These are phyloP conservation scores for Lunularia cruciata DNA, from an alignment of 225 moss, liverwort and hornwort species.

Conservation along the genomic window DNA sequence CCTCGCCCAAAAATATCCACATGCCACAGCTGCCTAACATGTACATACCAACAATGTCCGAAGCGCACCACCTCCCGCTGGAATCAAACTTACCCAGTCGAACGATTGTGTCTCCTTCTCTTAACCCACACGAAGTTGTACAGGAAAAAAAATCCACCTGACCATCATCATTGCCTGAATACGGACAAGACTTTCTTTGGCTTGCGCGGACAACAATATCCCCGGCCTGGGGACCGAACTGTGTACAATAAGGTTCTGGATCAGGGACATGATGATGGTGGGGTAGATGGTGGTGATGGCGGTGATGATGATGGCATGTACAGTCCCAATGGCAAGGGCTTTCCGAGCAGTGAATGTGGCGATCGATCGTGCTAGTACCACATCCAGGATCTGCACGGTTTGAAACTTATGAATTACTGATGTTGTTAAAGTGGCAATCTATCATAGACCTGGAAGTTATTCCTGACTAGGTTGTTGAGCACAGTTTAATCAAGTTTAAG, in stretches of 20 bases:
- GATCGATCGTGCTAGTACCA: no score
- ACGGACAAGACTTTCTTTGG: conserved; percentile 32
- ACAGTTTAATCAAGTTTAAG: no score
- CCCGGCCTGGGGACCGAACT: conserved; percentile 31
- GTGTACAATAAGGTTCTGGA: neutral
- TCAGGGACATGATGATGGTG: neutral
- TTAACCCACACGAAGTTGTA: conserved; percentile 25
- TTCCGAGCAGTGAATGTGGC: no score
- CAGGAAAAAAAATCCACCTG: conserved; percentile 39
- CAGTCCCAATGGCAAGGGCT: no score
- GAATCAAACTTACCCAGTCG: conserved; percentile 40
- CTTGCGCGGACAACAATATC: conserved; percentile 38
- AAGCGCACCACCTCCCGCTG: conserved; percentile 28
- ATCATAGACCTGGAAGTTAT: no score
- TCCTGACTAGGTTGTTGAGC: no score
- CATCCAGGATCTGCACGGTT: no score
- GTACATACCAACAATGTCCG: conserved; percentile 40
- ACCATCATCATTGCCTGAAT: conserved; percentile 40
- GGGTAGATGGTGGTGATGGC: neutral
- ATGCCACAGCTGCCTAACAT: conserved; percentile 28
- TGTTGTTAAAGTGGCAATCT: no score
- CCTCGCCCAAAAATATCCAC: conserved; percentile 40
- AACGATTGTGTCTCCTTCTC: conserved; percentile 39
- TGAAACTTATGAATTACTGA: no score
- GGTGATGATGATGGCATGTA: neutral